Evolutionary conservation across 305 asterid genomes (phyloP).

Genomic region (Rubia balearica): DNA sequence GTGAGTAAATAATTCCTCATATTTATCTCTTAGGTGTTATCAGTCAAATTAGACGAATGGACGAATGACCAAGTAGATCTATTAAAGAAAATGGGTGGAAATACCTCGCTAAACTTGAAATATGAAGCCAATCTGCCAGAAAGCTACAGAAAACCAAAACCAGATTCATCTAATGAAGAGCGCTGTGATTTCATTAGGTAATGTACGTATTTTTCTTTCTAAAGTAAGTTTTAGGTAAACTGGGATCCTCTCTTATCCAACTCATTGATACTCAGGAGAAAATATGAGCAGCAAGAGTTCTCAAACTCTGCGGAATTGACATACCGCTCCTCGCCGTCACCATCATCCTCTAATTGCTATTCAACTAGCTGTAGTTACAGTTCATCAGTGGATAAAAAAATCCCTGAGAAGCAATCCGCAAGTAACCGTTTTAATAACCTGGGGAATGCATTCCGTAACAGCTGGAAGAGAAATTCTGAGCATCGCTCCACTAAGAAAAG

Average conservation of each 20-base stretch:
- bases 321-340: conserved; percentile 19
- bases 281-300: conserved; percentile 36
- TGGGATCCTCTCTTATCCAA: conserved; percentile 14
- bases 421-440: conserved; percentile 48
- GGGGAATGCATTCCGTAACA: conserved; percentile 74
- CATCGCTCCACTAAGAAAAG: conserved; percentile 49
- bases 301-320: conserved; percentile 13
- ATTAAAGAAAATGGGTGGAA: conserved; percentile 74
- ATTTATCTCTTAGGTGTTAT: conserved; percentile 41
- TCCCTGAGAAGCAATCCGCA: conserved; percentile 27
- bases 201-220: conserved; percentile 8
- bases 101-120: conserved; percentile 57
- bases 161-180: conserved; percentile 67
- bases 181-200: conserved; percentile 84
- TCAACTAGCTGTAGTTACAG: conserved; percentile 22
- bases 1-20: not conserved
- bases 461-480: conserved; percentile 70
- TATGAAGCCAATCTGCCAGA: conserved; percentile 77
- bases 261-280: conserved; percentile 36
- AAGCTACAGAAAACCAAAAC: conserved; percentile 50
- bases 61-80: conserved; percentile 83
- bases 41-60: conserved; percentile 92
- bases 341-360: conserved; percentile 16
- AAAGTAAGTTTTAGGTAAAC: not conserved
- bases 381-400: conserved; percentile 39